phyloP scores from a whole-genome alignment of 331 rosid genomes.

The Rosa hybrid region DNA sequence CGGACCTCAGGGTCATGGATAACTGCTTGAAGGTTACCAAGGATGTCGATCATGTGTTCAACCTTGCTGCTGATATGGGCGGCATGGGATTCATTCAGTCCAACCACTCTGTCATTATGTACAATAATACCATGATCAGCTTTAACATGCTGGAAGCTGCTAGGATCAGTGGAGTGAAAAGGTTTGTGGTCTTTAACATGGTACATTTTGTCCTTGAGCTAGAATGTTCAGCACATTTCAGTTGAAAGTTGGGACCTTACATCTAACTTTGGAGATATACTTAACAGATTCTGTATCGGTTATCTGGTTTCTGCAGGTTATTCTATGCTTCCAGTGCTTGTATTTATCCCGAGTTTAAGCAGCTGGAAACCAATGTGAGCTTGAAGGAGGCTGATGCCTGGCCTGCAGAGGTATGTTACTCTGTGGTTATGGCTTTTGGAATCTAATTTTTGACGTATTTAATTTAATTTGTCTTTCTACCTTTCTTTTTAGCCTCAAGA shows the following conservation, averaged over 20 bases:
- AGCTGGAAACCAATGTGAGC: slow-evolving; percentile 93
- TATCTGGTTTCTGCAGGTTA: slow-evolving; percentile 47
- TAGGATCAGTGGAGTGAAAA: slow-evolving; percentile 83
- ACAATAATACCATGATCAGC: slow-evolving; percentile 97
- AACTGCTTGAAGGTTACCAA: slow-evolving; percentile 85
- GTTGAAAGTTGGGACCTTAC: background rate
- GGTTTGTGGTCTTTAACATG: slow-evolving; percentile 47
- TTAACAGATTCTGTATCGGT: background rate
- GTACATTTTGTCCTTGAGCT: slow-evolving; percentile 1
- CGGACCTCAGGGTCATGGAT: slow-evolving; percentile 97
- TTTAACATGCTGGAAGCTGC: slow-evolving; percentile 96
- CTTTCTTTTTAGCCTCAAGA: slow-evolving; percentile 81
- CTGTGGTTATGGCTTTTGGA: slow-evolving; percentile 3
- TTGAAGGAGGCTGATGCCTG: slow-evolving; percentile 99
- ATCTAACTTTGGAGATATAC: background rate
- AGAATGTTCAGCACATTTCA: background rate
- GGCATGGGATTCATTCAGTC: slow-evolving; percentile 99
- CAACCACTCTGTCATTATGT: slow-evolving; percentile 96
- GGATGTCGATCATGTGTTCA: slow-evolving; percentile 88
- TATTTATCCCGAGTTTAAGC: slow-evolving; percentile 94
- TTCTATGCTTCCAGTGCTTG: slow-evolving; percentile 98
- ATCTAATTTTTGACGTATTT: slow-evolving; percentile 14
- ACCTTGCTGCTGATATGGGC: slow-evolving; percentile 99
- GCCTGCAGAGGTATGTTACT: slow-evolving; percentile 93
- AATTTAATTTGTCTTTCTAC: slow-evolving; percentile 13